phyloP scores from a whole-genome alignment of 2,329 filamentous ascomycete species.

The Chrysosporium queenslandicum region DNA sequence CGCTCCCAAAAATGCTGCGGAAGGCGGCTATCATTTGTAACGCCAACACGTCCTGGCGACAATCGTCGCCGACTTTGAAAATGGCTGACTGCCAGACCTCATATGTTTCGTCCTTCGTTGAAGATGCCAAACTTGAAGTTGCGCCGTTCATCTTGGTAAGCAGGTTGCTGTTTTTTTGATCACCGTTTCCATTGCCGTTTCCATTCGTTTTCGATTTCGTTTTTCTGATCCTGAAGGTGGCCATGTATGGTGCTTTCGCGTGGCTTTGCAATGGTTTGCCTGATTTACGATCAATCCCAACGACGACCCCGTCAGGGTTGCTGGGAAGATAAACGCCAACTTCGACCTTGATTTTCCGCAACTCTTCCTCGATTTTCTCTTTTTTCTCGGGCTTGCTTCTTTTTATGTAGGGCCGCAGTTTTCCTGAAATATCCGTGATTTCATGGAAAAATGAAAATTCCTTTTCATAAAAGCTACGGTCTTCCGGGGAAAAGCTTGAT shows the following conservation, averaged over 20 bases:
- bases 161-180: constrained; percentile 16
- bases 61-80: constrained; percentile 99
- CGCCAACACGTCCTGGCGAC: constrained; percentile 89
- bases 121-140: background rate
- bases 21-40: constrained; percentile 97
- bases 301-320: constrained; percentile 93
- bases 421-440: constrained; percentile 89
- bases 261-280: constrained; percentile 96
- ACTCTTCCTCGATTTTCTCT: constrained; percentile 95
- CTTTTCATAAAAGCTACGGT: constrained; percentile 79
- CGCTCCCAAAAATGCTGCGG: constrained; percentile 88
- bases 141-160: background rate
- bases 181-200: constrained; percentile 41
- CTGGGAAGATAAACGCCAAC: constrained; percentile 94
- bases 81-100: constrained; percentile 99
- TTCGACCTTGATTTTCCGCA: constrained; percentile 94
- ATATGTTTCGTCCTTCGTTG: constrained; percentile 43
- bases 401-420: constrained; percentile 88
- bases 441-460: constrained; percentile 98
- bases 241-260: constrained; percentile 98
- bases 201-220: constrained; percentile 43
- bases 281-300: constrained; percentile 95
- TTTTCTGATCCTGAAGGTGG: constrained; percentile 93
- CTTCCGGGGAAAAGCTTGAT: constrained; percentile 64
- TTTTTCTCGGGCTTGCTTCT: constrained; percentile 92